Percentiles rank a stretch among this genome's conserved stretches.
These are phyloP conservation scores for Oxyria digyna DNA, from an alignment of 148 eudicot species.

Conservation along the genomic window DNA sequence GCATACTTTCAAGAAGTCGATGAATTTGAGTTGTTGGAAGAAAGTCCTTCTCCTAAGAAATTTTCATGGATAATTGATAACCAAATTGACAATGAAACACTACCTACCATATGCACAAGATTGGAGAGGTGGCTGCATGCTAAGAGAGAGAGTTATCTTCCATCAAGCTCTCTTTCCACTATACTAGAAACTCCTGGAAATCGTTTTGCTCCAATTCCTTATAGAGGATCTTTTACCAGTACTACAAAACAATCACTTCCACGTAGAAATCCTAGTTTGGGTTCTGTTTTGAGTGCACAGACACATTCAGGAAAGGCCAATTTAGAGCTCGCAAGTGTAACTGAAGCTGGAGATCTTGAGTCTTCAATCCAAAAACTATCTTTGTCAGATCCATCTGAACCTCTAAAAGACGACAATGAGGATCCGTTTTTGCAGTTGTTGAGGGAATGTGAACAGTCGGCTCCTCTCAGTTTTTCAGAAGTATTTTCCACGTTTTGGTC, in stretches of 20 bases:
- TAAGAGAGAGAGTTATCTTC: conserved; percentile 32
- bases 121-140: conserved; percentile 68
- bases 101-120: conserved; percentile 54
- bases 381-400: conserved; percentile 34
- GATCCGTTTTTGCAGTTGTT: conserved; percentile 51
- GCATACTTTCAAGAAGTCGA: conserved; percentile 91
- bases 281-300: conserved; percentile 17
- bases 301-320: conserved; percentile 15
- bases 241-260: conserved; percentile 21
- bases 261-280: conserved; percentile 14
- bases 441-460: conserved; percentile 62
- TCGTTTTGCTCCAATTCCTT: conserved; percentile 26
- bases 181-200: conserved; percentile 60
- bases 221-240: conserved; percentile 11
- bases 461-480: conserved; percentile 45
- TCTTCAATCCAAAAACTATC: conserved; percentile 56
- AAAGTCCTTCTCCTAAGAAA: conserved; percentile 91
- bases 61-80: conserved; percentile 53
- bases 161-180: conserved; percentile 46
- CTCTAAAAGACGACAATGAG: conserved; percentile 28
- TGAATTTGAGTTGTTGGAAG: conserved; percentile 73
- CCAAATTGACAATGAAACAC: conserved; percentile 22
- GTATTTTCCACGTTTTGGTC: conserved; percentile 65
- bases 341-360: conserved; percentile 43
- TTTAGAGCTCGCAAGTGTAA: conserved; percentile 12